Evolutionary conservation across 345 rosid species (phyloP), one percentile per base, ranked within the genome.

Genomic region (Clausena lansium): DNA sequence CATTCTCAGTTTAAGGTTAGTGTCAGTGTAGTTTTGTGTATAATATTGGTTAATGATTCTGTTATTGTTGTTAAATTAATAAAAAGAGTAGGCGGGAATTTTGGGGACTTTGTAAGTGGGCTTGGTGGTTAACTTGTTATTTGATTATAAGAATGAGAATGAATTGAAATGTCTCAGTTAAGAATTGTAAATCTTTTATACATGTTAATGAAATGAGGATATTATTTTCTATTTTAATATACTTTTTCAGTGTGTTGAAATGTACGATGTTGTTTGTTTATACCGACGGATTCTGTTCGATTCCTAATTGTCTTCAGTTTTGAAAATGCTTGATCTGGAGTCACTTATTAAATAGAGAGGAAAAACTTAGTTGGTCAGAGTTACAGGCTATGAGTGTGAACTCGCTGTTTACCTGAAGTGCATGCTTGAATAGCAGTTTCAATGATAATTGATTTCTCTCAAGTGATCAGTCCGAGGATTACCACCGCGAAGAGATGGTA

Each of bases 1-100:
- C 98, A 94, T 91, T 91, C 98, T 85, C 98, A 94, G 97, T 97
- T 88, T 86, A 97, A 97, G 99, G 99, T 97, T 91, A 94, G 99
- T 93, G 87, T 71, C n/a, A n/a, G 17, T 52, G 57, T 52, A 52
- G 57, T 52, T 54, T 73, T 39, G 38, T 65, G 52, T 65, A 24
- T 62, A 41, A 78, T 83, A 81, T 74, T 67, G 61, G 63, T 79
- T 81, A 71, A 79, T 80, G 4, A 28, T 45, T 66, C n/a, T 79
- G 22, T 60, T 81, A 54, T 28, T 35, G 78, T 39, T 74, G 24
- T 69, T 77, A 67, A 75, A 36, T 79, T 57, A 22, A 30, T 45
- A 57, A 78, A 75, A 58, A 15, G 5, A 17, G 22, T 52, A 52
- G 50, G 11, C 9, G 52, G 36, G 9, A 11, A 39, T n/a, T 6